These are phyloP conservation scores for Boletus barrowsii DNA, from an alignment of 768 basidiomycete genomes.

Conservation along the genomic window DNA sequence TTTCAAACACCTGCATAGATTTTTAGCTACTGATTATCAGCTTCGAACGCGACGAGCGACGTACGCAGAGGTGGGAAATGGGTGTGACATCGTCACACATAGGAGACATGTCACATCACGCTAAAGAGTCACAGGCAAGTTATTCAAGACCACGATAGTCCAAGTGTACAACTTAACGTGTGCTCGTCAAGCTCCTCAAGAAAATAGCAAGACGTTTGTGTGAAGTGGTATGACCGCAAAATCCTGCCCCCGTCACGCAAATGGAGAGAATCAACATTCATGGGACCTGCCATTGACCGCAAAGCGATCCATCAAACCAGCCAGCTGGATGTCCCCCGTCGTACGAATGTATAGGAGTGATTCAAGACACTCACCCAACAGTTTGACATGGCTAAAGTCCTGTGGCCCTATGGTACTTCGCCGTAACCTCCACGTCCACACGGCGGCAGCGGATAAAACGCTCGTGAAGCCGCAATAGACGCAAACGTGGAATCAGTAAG, in stretches of 20 bases:
- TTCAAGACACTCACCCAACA: conserved; percentile 27
- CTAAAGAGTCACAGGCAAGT: conserved; percentile 21
- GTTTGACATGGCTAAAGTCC: conserved; percentile 8
- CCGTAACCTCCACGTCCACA: background rate
- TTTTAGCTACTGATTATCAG: background rate
- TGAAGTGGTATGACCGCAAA: conserved; percentile 23
- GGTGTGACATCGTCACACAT: conserved; percentile 12
- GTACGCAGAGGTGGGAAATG: conserved; percentile 2
- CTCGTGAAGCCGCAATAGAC: conserved; percentile 10
- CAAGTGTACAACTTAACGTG: conserved; percentile 25
- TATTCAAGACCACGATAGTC: conserved; percentile 23
- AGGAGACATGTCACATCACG: conserved; percentile 26
- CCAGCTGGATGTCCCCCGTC: conserved; percentile 14
- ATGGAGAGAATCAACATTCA: background rate
- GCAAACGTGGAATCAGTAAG: conserved; percentile 19
- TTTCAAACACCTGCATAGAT: background rate
- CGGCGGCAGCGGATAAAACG: conserved; percentile 4
- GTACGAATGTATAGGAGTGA: conserved; percentile 22
- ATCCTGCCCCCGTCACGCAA: conserved; percentile 1
- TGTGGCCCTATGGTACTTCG: background rate
- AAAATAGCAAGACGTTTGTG: conserved; percentile 17
- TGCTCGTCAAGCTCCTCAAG: conserved; percentile 21
- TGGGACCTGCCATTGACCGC: background rate
- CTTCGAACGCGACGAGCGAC: background rate
- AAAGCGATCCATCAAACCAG: background rate